Conservation (phyloP, 371 early-diverging fungal genomes). For the Quaeritorhiza haematococci region DNA sequence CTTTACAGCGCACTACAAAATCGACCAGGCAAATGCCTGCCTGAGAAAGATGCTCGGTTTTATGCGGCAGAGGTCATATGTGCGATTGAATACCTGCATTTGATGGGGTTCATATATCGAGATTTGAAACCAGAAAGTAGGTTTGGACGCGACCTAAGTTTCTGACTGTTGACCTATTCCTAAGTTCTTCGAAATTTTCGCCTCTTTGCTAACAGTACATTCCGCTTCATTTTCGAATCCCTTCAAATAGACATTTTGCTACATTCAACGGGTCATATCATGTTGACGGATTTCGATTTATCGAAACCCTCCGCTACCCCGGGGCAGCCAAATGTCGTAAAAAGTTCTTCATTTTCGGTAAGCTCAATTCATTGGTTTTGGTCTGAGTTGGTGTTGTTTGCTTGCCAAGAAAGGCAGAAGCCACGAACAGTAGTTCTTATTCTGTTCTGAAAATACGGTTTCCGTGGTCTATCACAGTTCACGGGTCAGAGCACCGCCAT, state of each 20-base stretch:
- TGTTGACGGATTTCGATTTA: conserved; percentile 95
- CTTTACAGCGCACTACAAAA: conserved; percentile 62
- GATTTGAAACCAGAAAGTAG: conserved; percentile 99
- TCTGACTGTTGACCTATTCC: not conserved
- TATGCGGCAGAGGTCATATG: conserved; percentile 95
- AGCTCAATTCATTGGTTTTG: not conserved
- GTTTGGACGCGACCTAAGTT: conserved; percentile 22
- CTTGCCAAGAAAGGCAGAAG: not conserved
- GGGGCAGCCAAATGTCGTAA: conserved; percentile 71
- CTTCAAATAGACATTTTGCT: conserved; percentile 88
- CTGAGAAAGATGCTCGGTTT: conserved; percentile 87
- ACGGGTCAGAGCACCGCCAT: too few species aligned
- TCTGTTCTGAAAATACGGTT: too few species aligned
- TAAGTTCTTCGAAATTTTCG: too few species aligned
- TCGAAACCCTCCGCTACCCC: conserved; percentile 81
- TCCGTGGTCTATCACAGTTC: too few species aligned
- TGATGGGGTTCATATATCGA: conserved; percentile 94
- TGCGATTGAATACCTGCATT: conserved; percentile 92
- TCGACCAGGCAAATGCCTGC: conserved; percentile 76
- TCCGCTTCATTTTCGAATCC: not conserved
- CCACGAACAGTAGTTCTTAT: not conserved
- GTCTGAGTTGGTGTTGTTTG: conserved; percentile 1
- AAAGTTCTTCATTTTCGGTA: conserved; percentile 45
- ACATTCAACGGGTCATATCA: conserved; percentile 92
- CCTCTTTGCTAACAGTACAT: conserved; percentile 1